Evolutionary conservation across 306 rosid genomes (phyloP).

Genomic region (Crataegus laevigata): DNA sequence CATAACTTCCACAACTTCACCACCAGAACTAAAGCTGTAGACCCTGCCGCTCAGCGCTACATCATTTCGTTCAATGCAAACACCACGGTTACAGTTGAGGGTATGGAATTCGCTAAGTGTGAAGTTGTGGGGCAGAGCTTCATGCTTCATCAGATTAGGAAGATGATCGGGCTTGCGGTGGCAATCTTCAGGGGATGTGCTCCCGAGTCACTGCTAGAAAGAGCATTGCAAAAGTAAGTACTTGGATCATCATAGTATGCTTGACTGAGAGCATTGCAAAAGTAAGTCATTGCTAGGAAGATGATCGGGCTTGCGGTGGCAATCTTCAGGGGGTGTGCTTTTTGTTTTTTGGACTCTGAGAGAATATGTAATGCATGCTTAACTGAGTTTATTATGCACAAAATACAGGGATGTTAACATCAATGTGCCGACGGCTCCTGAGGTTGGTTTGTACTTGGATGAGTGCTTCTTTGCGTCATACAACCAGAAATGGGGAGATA

Average conservation of each 20-base stretch:
- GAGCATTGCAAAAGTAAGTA: constrained; percentile 75
- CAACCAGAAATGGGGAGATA: constrained; percentile 89
- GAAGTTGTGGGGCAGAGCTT: constrained; percentile 95
- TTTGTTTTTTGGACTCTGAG: neutral
- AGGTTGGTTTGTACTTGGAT: constrained; percentile 83
- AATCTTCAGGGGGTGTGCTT: constrained; percentile 40
- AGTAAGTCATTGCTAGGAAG: no score
- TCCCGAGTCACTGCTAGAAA: constrained; percentile 58
- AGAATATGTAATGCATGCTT: neutral
- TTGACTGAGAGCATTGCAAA: no score
- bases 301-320: constrained; percentile 94
- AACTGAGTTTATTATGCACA: neutral
- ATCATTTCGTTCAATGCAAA: constrained; percentile 66
- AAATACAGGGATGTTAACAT: constrained; percentile 60
- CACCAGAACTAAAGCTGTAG: constrained; percentile 85
- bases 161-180: constrained; percentile 90
- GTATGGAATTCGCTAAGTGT: constrained; percentile 76
- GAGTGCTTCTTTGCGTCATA: constrained; percentile 85
- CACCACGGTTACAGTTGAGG: constrained; percentile 43
- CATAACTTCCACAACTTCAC: constrained; percentile 95
- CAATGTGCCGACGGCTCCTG: constrained; percentile 96
- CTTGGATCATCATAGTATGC: neutral
- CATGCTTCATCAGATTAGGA: constrained; percentile 97
- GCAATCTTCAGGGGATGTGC: constrained; percentile 81
- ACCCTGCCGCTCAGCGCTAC: constrained; percentile 66